These are phyloP conservation scores for Saccharomycopsis malanga DNA, from an alignment of 805 yeast genomes.

Conservation along the genomic window DNA sequence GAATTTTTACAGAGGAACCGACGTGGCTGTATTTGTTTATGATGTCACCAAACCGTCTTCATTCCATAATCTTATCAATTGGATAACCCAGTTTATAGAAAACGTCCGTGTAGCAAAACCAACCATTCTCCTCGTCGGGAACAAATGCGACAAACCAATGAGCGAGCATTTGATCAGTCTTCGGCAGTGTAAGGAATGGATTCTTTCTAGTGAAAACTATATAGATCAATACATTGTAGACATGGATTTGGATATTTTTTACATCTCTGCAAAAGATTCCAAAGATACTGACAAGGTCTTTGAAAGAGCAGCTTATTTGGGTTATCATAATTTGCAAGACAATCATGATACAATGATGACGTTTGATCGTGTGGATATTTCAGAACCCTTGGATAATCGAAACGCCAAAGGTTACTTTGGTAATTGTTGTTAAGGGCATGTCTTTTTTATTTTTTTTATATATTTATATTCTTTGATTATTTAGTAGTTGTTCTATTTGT, in stretches of 20 bases:
- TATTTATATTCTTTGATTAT: too few species aligned
- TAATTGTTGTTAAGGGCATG: too few species aligned
- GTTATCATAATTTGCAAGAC: constrained; percentile 24
- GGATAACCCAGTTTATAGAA: constrained; percentile 44
- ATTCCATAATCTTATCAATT: constrained; percentile 36
- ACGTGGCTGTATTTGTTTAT: constrained; percentile 46
- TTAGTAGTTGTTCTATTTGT: too few species aligned
- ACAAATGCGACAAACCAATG: constrained; percentile 37
- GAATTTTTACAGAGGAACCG: constrained; percentile 54
- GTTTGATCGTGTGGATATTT: constrained; percentile 32
- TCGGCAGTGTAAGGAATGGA: constrained; percentile 18
- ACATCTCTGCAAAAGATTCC: constrained; percentile 17
- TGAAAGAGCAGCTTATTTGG: constrained; percentile 33
- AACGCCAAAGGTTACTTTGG: neutral
- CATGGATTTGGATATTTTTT: constrained; percentile 15
- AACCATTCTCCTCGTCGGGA: constrained; percentile 46
- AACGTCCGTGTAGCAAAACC: constrained; percentile 43
- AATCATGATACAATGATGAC: constrained; percentile 25
- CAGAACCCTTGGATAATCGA: constrained; percentile 7
- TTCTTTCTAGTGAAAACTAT: constrained; percentile 6
- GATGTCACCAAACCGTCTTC: constrained; percentile 48
- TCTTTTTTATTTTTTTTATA: too few species aligned
- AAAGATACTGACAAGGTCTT: constrained; percentile 31
- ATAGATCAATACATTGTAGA: constrained; percentile 16
- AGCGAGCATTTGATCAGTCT: constrained; percentile 16